Base-by-base conservation (phyloP, 768 basidiomycete species). In the Boletus subparvulus region DNA sequence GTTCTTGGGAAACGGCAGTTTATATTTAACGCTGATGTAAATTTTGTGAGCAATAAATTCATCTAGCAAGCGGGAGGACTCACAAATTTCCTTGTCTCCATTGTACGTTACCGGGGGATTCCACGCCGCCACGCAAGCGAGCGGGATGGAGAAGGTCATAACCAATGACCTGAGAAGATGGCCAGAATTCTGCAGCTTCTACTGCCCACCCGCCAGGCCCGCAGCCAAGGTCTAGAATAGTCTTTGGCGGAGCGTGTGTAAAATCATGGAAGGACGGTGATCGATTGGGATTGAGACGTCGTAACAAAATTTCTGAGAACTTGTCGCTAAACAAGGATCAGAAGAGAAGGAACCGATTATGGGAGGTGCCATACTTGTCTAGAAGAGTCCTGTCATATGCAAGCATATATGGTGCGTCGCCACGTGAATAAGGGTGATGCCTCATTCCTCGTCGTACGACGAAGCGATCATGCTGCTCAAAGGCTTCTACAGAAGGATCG, bases 211-310 rank as follows among this genome's bases (percentile, higher is more conserved):
- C 65, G 0, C 90, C 89, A 46, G 79, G 61, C 12, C 91, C 90
- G 67, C 89, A 92, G 3, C 91, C 91, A 13, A 93, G 71, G 64
- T 92, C 90, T 8, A 93, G 78, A 24, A 87, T 84, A 13, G 75
- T 72, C 1, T 70, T 65, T 1, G 88, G 86, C 1, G 77, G 75
- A n/a, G 71, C 72, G 24, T 76, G 75, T 36, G 75, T 66, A 58
- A 78, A 80, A 56, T 79, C 72, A 54, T 82, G 77, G 63, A 92
- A 91, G 0, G 84, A 82, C 0, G 89, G 88, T 0, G 80, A 78
- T 6, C 76, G 77, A 3, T 74, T 75, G 7, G 75, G 73, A 43
- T 75, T 80, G 16, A 92, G 75, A n/a, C 80, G 83, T 37, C 74
- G 79, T 16, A 89, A 61, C 6, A 92, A 67, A 26, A 52, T 50